phyloP scores from a whole-genome alignment of 2,329 filamentous ascomycete species.

The Mycocentrospora acerina region DNA sequence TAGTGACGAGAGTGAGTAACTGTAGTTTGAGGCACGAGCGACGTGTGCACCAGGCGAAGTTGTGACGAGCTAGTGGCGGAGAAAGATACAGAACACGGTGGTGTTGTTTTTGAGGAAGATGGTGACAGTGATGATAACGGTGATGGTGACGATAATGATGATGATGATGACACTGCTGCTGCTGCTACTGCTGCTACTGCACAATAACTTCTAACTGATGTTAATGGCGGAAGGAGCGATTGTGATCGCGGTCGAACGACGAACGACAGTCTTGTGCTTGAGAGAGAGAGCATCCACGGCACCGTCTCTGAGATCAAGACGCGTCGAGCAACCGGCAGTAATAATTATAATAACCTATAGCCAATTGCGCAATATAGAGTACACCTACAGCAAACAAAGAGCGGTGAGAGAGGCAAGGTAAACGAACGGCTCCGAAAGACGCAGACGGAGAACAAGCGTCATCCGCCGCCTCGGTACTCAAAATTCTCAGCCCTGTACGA shows the following conservation, averaged over 20 bases:
- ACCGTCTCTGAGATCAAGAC: conserved; percentile 13
- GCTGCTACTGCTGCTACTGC: too few relatives aligned
- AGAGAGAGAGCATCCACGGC: conserved; percentile 29
- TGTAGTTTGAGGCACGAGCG: conserved; percentile 10
- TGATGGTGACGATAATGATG: too few relatives aligned
- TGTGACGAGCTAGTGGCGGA: conserved; percentile 22
- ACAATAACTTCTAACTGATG: conserved; percentile 14
- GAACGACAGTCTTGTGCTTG: conserved; percentile 17
- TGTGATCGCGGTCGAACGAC: conserved; percentile 17
- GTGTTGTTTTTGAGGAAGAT: too few relatives aligned
- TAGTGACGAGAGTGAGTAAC: conserved; percentile 6
- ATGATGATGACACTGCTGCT: too few relatives aligned
- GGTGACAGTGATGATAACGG: too few relatives aligned
- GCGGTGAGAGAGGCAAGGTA: conserved; percentile 17
- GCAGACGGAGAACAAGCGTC: conserved; percentile 6
- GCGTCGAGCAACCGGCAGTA: conserved; percentile 5
- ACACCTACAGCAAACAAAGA: conserved; percentile 11
- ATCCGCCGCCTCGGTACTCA: conserved; percentile 7
- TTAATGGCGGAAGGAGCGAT: conserved; percentile 8
- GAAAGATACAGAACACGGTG: conserved; percentile 4
- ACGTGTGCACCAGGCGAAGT: conserved; percentile 23
- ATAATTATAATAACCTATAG: conserved; percentile 5
- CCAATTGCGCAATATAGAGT: conserved; percentile 4
- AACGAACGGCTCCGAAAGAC: conserved; percentile 8
- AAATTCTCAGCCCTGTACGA: conserved; percentile 1